A percentile compares a stretch with the other conserved stretches of the same genome.
Conservation (phyloP, 176 grass and related monocot genomes). For the Zea mays region Zm-B73-REFERENCE-NAM-5.0 NC_050098.1:160674001-160674500, state of each 20-base stretch:
- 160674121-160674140: conserved; percentile 94
- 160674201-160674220: conserved; percentile 44
- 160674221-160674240: conserved; percentile 37
- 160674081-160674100: not conserved
- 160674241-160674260: conserved; percentile 45
- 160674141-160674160: conserved; percentile 93
- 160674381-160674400: conserved; percentile 56
- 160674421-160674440: conserved; percentile 83
- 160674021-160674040: not conserved
- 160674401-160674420: conserved; percentile 71
- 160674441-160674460: conserved; percentile 49
- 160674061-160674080: not conserved
- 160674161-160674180: conserved; percentile 85
- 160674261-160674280: conserved; percentile 74
- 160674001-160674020: not conserved
- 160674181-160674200: conserved; percentile 70
- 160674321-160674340: conserved; percentile 60
- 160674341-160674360: conserved; percentile 34
- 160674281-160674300: conserved; percentile 89
- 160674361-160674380: conserved; percentile 62
- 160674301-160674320: conserved; percentile 87
- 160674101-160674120: conserved; percentile 8
- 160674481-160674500: conserved; percentile 11
- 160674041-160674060: not conserved
- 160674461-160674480: too few relatives aligned